Conservation (phyloP, 805 yeast species). For the Kluyveromyces lactis region DNA sequence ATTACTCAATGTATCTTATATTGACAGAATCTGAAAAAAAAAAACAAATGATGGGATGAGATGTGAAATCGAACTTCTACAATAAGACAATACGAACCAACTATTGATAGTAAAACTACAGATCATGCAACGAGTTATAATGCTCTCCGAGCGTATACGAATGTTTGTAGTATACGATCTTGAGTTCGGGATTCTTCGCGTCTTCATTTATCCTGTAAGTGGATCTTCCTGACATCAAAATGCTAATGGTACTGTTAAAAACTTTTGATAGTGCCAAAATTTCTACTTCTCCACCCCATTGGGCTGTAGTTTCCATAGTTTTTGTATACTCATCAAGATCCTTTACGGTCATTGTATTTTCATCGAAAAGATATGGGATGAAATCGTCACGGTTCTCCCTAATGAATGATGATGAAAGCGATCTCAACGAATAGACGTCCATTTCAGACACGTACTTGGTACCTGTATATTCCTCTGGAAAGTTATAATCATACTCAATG, state of each 20-base stretch:
- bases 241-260: slow-evolving; percentile 66
- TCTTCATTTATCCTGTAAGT: slow-evolving; percentile 55
- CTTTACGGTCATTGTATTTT: slow-evolving; percentile 51
- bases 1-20: too few relatives aligned
- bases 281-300: slow-evolving; percentile 97
- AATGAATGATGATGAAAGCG: slow-evolving; percentile 59
- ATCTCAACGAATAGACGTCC: slow-evolving; percentile 43
- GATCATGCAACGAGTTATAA: slow-evolving; percentile 71
- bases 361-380: slow-evolving; percentile 78
- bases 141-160: slow-evolving; percentile 90
- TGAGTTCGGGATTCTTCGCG: slow-evolving; percentile 46
- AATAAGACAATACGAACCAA: too few relatives aligned
- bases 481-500: slow-evolving; percentile 7
- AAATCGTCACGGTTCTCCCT: slow-evolving; percentile 58
- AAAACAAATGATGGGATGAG: too few relatives aligned
- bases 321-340: slow-evolving; percentile 62
- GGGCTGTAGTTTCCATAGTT: slow-evolving; percentile 64
- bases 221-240: slow-evolving; percentile 71
- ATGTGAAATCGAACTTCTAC: too few relatives aligned
- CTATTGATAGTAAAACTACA: slow-evolving; percentile 16
- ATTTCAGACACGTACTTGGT: slow-evolving; percentile 6
- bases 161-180: slow-evolving; percentile 76
- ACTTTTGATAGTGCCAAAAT: slow-evolving; percentile 69
- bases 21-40: too few relatives aligned
- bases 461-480: slow-evolving; percentile 4